Percentiles rank a stretch among this genome's conserved stretches.
Evolutionary conservation across 2,329 filamentous ascomycete genomes (phyloP).

Genomic region (Claviceps monticola): DNA sequence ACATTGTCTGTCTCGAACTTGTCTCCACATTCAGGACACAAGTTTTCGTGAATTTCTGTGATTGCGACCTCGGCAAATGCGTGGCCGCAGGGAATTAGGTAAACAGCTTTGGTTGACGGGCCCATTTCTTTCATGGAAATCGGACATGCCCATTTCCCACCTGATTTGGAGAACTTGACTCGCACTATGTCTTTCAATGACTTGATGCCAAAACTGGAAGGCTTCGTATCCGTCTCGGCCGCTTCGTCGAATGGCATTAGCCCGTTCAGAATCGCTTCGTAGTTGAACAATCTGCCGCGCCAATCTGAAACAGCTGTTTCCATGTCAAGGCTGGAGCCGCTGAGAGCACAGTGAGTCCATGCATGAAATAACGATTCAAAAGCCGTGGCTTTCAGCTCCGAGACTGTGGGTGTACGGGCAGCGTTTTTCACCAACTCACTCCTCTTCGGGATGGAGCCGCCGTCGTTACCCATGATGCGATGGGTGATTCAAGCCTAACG

Average conservation of each 20-base stretch:
- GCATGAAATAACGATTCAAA: constrained; percentile 74
- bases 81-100: constrained; percentile 89
- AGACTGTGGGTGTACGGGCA: constrained; percentile 65
- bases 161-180: constrained; percentile 49
- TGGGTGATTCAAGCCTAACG: neutral
- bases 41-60: constrained; percentile 55
- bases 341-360: constrained; percentile 83
- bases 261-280: constrained; percentile 67
- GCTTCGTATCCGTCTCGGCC: constrained; percentile 21
- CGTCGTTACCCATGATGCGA: constrained; percentile 75
- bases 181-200: constrained; percentile 77
- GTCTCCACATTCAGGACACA: constrained; percentile 61
- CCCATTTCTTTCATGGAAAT: constrained; percentile 80
- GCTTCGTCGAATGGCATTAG: constrained; percentile 48
- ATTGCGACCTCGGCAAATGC: constrained; percentile 81
- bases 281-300: constrained; percentile 80
- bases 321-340: constrained; percentile 54
- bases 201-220: constrained; percentile 49
- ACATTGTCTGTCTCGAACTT: constrained; percentile 60
- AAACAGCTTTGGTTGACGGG: constrained; percentile 65
- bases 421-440: constrained; percentile 93
- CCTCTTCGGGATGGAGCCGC: constrained; percentile 88
- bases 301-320: constrained; percentile 73
- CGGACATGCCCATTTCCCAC: constrained; percentile 64
- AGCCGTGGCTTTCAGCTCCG: constrained; percentile 78